Conservation (phyloP, 805 yeast species). For the Lachancea nothofagi region DNA sequence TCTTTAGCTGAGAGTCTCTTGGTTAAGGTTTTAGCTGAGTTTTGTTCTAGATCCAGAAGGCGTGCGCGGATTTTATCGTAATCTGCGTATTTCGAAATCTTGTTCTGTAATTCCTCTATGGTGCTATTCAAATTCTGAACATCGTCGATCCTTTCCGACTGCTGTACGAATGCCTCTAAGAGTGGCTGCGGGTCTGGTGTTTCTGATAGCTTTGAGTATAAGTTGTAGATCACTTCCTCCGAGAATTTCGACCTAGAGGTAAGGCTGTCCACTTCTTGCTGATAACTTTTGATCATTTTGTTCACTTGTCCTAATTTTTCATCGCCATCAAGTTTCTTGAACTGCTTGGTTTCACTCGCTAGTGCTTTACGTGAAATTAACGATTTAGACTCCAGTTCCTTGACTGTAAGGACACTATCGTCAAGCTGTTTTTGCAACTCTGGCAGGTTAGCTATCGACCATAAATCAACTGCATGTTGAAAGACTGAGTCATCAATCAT, state of each 20-base stretch:
- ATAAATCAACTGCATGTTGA: constrained; percentile 54
- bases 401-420: constrained; percentile 64
- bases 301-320: constrained; percentile 47
- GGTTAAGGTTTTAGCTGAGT: constrained; percentile 48
- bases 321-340: constrained; percentile 63
- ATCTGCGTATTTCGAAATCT: constrained; percentile 62
- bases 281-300: constrained; percentile 67
- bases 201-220: constrained; percentile 74
- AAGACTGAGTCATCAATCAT: constrained; percentile 8
- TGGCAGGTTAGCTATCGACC: constrained; percentile 72
- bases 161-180: constrained; percentile 61
- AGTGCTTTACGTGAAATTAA: constrained; percentile 66
- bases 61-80: constrained; percentile 69
- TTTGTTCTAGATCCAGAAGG: constrained; percentile 54
- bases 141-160: constrained; percentile 52
- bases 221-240: constrained; percentile 66
- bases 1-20: constrained; percentile 63
- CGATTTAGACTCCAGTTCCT: constrained; percentile 62
- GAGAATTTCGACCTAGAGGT: constrained; percentile 71
- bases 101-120: constrained; percentile 47
- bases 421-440: constrained; percentile 69
- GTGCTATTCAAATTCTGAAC: constrained; percentile 47
- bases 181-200: constrained; percentile 91
- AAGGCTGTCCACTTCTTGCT: constrained; percentile 77
- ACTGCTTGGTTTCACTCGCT: constrained; percentile 76